Evolutionary conservation across 2,329 filamentous ascomycete genomes (phyloP), one percentile per base, ranked within the genome.

Genomic region (Aspergillus sojae): DNA sequence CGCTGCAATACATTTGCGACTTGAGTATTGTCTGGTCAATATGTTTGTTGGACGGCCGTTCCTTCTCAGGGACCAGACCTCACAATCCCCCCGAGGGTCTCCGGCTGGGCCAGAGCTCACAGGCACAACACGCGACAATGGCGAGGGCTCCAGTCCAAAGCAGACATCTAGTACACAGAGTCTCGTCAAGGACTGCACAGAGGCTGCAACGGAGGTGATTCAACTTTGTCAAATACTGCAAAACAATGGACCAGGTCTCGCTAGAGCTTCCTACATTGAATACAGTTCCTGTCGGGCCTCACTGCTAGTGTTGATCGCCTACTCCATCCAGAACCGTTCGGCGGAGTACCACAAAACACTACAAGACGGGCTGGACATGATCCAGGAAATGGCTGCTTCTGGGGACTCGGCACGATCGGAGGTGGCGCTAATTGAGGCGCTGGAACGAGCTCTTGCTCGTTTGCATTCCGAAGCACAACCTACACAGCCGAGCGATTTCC

Each of bases 41-140:
- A 82, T 85, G 75, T 85, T 83, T 58, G 75, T 82, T 50, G 83
- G 83, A 9, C 77, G 83, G 5, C 79, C 80, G 5, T 84, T 85
- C 61, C 78, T 84, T 43, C 78, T 84, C 36, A 66, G 48, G 55
- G 54, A 50, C 45, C 59, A 43, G 60, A 0, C 56, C 32, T 11
- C 30, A 36, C 30, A 32, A 12, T 43, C 57, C 7, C 52, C 36
- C 5, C 30, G 23, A 7, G 6, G 19, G 7, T 52, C 48, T 32
- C 28, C 26, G 1, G 9, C 23, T 1, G 46, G 7, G 3, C 23
- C 46, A 16, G 30, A 54, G 26, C 23, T 7, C 10, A 26, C 21
- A 10, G 5, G 5, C 4, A 4, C n/a, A 4, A 5, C 5, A n/a
- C 21, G 2, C 16, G 21, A 9, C 5, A n/a, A 32, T n/a, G 5